phyloP scores from a whole-genome alignment of 768 basidiomycete genomes.

The Lentinus tigrinus region DNA sequence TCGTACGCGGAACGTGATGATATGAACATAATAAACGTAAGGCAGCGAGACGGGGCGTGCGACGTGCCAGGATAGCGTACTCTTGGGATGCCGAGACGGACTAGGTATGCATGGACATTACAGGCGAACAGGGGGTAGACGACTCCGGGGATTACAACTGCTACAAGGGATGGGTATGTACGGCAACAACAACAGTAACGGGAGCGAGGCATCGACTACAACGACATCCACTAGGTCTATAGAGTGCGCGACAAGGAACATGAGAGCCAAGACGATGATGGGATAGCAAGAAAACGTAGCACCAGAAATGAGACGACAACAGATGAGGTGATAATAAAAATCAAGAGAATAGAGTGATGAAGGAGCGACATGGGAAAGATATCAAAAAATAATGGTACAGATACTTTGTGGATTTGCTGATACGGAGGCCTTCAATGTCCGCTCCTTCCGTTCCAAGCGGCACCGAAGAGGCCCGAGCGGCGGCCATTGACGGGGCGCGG shows the following conservation, averaged over 20 bases:
- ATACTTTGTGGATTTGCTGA: neutral
- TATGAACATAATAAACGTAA: neutral
- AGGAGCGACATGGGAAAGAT: neutral
- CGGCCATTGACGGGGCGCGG: conserved; percentile 20
- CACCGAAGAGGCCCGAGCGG: conserved; percentile 10
- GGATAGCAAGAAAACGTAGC: neutral
- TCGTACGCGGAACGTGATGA: neutral
- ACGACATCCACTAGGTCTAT: conserved; percentile 6
- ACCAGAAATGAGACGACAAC: neutral
- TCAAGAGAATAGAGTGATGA: neutral
- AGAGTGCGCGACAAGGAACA: neutral
- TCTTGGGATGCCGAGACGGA: neutral
- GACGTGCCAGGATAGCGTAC: conserved; percentile 1
- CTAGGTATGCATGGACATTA: neutral
- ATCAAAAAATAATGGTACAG: neutral
- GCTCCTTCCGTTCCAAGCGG: conserved; percentile 5
- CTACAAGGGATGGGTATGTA: neutral
- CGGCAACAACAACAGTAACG: neutral
- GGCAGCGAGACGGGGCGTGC: neutral
- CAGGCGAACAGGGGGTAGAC: neutral
- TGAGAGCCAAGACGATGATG: neutral
- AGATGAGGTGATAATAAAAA: neutral
- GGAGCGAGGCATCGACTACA: neutral
- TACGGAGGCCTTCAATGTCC: neutral
- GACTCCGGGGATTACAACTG: neutral